Evolutionary conservation across 139 green algal genomes (phyloP).

Genomic region (Chlamydomonas applanata): DNA sequence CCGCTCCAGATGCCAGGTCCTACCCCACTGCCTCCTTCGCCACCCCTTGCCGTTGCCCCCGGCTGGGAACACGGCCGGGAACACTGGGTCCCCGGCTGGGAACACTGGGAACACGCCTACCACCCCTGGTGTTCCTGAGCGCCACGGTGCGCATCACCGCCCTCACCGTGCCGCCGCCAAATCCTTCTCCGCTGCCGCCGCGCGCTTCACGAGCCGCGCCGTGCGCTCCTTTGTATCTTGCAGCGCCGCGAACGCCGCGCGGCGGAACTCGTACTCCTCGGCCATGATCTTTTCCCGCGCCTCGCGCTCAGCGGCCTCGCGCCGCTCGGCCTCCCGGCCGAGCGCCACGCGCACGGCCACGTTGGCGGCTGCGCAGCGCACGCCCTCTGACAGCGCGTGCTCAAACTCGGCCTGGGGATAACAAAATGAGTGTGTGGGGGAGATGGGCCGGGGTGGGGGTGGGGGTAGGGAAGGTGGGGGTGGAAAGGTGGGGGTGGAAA

Average conservation of each 20-base stretch:
- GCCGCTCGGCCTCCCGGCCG: constrained; percentile 17
- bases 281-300: constrained; percentile 15
- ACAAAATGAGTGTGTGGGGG: no score
- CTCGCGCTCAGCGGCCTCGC: not conserved
- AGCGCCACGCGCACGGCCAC: constrained; percentile 32
- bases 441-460: no score
- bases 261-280: constrained; percentile 29
- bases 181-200: constrained; percentile 12
- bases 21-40: no score
- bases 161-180: not conserved
- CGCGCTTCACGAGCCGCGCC: constrained; percentile 1
- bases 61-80: no score
- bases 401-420: constrained; percentile 35
- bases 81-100: no score
- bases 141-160: no score
- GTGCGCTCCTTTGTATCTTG: constrained; percentile 25
- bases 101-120: no score
- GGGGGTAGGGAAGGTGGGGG: no score
- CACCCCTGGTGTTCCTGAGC: no score
- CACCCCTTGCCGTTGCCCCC: no score
- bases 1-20: no score
- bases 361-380: constrained; percentile 36
- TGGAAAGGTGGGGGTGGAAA: no score
- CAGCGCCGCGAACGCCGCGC: constrained; percentile 17
- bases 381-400: constrained; percentile 29